phyloP scores from a whole-genome alignment of 352 stramenopile genomes.

The Pythium guiyangense region DNA sequence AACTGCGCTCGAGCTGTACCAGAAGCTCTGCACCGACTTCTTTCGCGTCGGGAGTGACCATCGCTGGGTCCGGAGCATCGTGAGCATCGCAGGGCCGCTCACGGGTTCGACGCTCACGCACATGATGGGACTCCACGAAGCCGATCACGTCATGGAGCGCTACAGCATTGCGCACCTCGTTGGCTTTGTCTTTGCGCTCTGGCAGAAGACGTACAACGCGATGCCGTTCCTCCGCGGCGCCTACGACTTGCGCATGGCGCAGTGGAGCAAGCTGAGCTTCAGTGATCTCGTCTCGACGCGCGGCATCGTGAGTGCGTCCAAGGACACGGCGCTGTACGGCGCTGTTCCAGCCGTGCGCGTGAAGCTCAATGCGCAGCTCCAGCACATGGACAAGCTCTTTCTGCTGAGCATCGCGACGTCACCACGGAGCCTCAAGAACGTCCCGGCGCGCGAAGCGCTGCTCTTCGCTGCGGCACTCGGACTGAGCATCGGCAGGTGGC shows the following conservation, averaged over 20 bases:
- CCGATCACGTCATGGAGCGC: conserved; percentile 17
- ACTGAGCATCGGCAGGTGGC: conserved; percentile 8
- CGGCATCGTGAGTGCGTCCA: conserved; percentile 29
- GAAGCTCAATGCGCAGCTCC: conserved; percentile 37
- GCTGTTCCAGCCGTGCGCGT: conserved; percentile 45
- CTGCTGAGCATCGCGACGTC: conserved; percentile 67
- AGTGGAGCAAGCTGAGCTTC: conserved; percentile 40
- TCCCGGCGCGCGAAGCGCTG: conserved; percentile 25
- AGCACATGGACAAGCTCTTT: conserved; percentile 56
- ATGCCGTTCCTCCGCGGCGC: conserved; percentile 37
- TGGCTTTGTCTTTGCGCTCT: conserved; percentile 27
- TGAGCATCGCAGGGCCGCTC: conserved; percentile 49
- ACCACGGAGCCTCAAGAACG: conserved; percentile 32
- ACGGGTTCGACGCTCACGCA: conserved; percentile 54
- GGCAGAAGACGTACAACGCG: conserved; percentile 32
- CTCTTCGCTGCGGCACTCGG: conserved; percentile 6
- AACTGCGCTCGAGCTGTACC: conserved; percentile 68
- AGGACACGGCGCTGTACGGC: conserved; percentile 43
- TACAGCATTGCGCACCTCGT: conserved; percentile 35
- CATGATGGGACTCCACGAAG: conserved; percentile 34
- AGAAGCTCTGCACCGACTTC: conserved; percentile 52
- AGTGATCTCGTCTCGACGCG: conserved; percentile 26
- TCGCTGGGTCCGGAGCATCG: conserved; percentile 56
- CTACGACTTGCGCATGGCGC: conserved; percentile 52
- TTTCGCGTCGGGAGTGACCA: conserved; percentile 47